These are phyloP conservation scores for Vanrija sp. DNA, from an alignment of 1,284 basidiomycete species.

Conservation along the genomic window DNA sequence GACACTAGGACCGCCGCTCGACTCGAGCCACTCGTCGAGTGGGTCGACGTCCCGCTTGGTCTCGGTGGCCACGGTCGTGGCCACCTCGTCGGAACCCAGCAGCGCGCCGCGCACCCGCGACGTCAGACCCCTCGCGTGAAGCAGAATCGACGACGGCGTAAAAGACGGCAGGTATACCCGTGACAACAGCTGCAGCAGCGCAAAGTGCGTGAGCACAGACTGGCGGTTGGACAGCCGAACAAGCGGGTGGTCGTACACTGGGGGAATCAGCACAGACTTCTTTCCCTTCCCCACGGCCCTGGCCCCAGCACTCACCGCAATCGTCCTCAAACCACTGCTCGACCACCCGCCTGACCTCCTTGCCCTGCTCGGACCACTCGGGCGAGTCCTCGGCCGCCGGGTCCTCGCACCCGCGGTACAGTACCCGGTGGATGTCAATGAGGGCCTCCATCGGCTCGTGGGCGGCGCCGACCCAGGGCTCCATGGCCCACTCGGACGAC, in stretches of 20 bases:
- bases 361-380: constrained; percentile 26
- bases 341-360: constrained; percentile 34
- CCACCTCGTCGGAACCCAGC: constrained; percentile 8
- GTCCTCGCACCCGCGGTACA: constrained; percentile 40
- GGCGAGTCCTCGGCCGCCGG: constrained; percentile 2
- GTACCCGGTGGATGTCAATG: constrained; percentile 41
- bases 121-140: constrained; percentile 22
- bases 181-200: constrained; percentile 33
- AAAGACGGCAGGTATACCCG: constrained; percentile 28
- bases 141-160: constrained; percentile 22
- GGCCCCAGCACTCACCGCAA: constrained; percentile 27
- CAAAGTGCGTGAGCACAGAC: constrained; percentile 32
- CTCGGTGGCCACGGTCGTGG: not conserved
- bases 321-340: constrained; percentile 42
- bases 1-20: constrained; percentile 1
- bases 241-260: constrained; percentile 43
- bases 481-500: not conserved
- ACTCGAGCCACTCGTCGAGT: constrained; percentile 22
- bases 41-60: constrained; percentile 1
- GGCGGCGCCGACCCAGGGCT: constrained; percentile 5
- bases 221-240: constrained; percentile 28
- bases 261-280: constrained; percentile 10
- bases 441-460: constrained; percentile 34
- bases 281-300: not conserved
- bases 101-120: constrained; percentile 14